Conservation (phyloP, 768 basidiomycete genomes). For the Heimioporus sp. region DNA sequence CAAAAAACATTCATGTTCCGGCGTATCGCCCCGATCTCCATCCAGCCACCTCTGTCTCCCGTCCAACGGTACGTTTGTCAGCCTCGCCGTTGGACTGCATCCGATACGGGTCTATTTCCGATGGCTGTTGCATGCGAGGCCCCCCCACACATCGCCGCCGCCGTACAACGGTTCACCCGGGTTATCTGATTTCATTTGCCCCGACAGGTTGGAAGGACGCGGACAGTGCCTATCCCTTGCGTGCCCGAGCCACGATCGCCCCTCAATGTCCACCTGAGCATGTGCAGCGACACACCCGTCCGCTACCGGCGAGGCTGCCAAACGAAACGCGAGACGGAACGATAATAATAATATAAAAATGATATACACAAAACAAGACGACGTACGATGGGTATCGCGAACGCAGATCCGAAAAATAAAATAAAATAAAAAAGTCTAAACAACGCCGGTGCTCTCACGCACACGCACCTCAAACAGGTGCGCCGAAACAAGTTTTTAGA, state of each 20-base stretch:
- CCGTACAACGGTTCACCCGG: too few relatives aligned
- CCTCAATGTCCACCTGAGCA: slow-evolving; percentile 2
- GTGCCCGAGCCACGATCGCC: neutral
- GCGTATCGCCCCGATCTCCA: slow-evolving; percentile 4
- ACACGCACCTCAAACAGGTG: neutral
- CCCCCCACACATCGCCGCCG: too few relatives aligned
- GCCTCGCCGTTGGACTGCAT: too few relatives aligned
- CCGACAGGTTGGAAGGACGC: too few relatives aligned
- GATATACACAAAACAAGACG: neutral
- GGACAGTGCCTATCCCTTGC: too few relatives aligned
- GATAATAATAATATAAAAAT: too few relatives aligned
- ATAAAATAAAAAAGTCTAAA: neutral
- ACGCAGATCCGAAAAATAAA: neutral
- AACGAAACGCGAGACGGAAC: too few relatives aligned
- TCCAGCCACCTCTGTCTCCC: neutral
- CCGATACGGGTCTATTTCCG: too few relatives aligned
- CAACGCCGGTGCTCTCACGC: neutral
- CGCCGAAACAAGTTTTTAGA: too few relatives aligned
- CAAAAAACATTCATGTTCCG: too few relatives aligned
- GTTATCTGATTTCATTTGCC: too few relatives aligned
- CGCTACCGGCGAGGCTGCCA: slow-evolving; percentile 10
- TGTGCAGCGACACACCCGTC: slow-evolving; percentile 22
- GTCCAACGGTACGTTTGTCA: neutral
- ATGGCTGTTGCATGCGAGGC: too few relatives aligned
- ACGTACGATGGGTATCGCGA: neutral